Evolutionary conservation across 225 moss, liverwort and hornwort species (phyloP), one percentile per base, ranked within the genome.

Genomic region (Pseudoscleropodium purum): DNA sequence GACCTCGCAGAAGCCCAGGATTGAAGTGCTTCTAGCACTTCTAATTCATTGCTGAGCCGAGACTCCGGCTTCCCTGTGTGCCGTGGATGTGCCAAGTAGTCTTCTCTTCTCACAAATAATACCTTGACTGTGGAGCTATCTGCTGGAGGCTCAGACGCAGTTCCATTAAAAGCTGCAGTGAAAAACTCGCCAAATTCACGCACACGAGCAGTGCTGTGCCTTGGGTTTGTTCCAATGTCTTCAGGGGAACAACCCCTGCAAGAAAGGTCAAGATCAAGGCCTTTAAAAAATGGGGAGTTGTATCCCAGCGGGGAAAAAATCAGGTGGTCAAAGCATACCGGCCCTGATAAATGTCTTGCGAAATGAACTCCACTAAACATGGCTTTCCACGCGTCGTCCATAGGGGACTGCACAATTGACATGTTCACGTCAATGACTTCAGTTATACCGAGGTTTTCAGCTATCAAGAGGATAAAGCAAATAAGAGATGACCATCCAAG

Each of bases 261-360:
- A 69, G 86, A 92, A 64, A 90, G 91, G 67, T 56, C 91, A 37
- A 87, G 93, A 90, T 93, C 94, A 59, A 93, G 92, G 81, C 92
- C 93, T 90, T 93, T 99, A 94, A 99, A 97, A 72, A 99, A 94
- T 23, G 99, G 96, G 23, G 93, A 94, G 84, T 96, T 95, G 67
- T 97, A 99, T 26, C 99, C 99, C 88, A 99, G 78, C n/a, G 99
- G 99, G 36, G 95, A 97, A 91, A 99, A 97, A 72, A 99, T 96
- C 79, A 95, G 92, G 89, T 97, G 97, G 57, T 99, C 99, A 83
- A 99, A 99, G 93, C 99, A 99, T 75, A 99, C 96, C 62, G 95
- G 94, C 39, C 97, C 96, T 54, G 88, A 88, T 75, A 95, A 91
- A 75, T 99, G 97, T 90, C 93, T 93, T 6, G 99, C 97, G 80